Evolutionary conservation across 2,329 filamentous ascomycete genomes (phyloP).

Genomic region (Monilinia aucupariae): DNA sequence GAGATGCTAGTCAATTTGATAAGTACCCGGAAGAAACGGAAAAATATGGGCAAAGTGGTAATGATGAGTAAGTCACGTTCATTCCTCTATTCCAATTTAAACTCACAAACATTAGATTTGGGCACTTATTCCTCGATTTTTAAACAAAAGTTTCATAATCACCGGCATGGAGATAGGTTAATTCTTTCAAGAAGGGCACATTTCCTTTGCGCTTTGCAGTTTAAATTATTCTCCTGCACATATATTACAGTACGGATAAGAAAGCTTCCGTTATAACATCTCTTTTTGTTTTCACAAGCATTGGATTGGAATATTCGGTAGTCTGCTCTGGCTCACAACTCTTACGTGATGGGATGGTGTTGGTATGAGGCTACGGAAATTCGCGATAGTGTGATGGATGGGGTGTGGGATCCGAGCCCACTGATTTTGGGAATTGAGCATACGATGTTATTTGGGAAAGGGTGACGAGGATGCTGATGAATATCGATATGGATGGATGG

Average conservation of each 20-base stretch:
- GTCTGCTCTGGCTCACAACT: slow-evolving; percentile 6
- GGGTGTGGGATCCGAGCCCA: neutral
- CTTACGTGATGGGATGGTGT: slow-evolving; percentile 7
- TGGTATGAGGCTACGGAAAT: neutral
- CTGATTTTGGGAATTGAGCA: neutral
- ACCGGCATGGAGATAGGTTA: neutral
- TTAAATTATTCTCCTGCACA: slow-evolving; percentile 23
- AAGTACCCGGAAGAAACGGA: slow-evolving; percentile 97
- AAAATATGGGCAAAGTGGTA: slow-evolving; percentile 71
- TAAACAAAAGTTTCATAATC: slow-evolving; percentile 12
- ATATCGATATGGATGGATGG: neutral
- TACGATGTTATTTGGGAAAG: neutral
- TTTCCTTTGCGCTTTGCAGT: slow-evolving; percentile 17
- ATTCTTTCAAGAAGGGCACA: neutral
- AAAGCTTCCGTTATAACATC: slow-evolving; percentile 17
- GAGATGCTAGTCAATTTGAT: slow-evolving; percentile 96
- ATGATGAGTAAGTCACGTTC: slow-evolving; percentile 72
- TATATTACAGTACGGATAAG: slow-evolving; percentile 20
- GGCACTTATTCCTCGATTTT: slow-evolving; percentile 26
- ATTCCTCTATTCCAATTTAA: slow-evolving; percentile 28
- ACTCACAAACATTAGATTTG: slow-evolving; percentile 21
- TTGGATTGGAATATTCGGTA: slow-evolving; percentile 14
- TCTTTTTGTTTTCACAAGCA: slow-evolving; percentile 17
- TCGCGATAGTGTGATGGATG: neutral
- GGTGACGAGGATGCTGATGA: neutral